phyloP scores from a whole-genome alignment of 108 stramenopile genomes.

The Nitzschia sp. region DNA sequence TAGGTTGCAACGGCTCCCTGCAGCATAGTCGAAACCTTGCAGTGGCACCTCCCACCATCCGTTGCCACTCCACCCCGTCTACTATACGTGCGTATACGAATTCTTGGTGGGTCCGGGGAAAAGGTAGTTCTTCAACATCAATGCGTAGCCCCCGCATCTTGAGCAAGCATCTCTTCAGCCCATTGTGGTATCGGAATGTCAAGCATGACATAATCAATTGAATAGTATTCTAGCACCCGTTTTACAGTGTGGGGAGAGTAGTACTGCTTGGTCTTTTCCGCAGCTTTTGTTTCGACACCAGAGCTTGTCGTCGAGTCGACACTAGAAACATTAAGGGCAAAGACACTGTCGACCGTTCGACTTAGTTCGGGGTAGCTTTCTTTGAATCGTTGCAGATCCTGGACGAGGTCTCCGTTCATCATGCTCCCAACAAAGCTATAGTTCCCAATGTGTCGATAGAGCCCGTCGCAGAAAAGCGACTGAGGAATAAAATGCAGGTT shows the following conservation, averaged over 20 bases:
- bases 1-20: no score
- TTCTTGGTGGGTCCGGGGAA: no score
- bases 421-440: conserved; percentile 65
- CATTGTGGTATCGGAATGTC: conserved; percentile 53
- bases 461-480: conserved; percentile 52
- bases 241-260: conserved; percentile 55
- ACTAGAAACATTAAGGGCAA: conserved; percentile 15
- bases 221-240: conserved; percentile 58
- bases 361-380: conserved; percentile 16
- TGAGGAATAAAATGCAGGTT: conserved; percentile 68
- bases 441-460: conserved; percentile 44
- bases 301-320: conserved; percentile 3
- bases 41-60: no score
- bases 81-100: no score
- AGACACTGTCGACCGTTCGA: conserved; percentile 28
- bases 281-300: conserved; percentile 18
- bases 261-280: conserved; percentile 39
- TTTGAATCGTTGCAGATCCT: conserved; percentile 34
- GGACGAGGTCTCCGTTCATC: conserved; percentile 40
- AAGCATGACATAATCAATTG: conserved; percentile 64
- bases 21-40: no score
- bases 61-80: no score
- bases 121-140: no score
- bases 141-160: no score
- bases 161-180: conserved; percentile 55